phyloP scores from a whole-genome alignment of 2,329 filamentous ascomycete species.

The Nemania sp. region DNA sequence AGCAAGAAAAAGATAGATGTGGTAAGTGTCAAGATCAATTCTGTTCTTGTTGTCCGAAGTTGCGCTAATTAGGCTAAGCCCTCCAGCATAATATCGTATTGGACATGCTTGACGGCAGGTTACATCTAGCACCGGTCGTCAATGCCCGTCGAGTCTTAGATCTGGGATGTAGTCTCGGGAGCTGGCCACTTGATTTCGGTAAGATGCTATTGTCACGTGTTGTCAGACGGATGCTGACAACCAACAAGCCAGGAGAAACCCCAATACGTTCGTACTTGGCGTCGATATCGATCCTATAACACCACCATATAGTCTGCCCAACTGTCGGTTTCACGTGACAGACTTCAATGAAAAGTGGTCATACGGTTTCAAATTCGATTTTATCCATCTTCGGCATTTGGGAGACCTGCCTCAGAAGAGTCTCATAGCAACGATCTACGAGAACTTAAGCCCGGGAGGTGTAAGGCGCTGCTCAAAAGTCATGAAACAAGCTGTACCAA shows the following conservation, averaged over 20 bases:
- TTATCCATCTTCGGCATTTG: slow-evolving; percentile 39
- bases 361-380: slow-evolving; percentile 34
- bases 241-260: slow-evolving; percentile 28
- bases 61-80: slow-evolving; percentile 14
- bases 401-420: slow-evolving; percentile 28
- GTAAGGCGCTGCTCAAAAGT: slow-evolving; percentile 21
- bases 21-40: slow-evolving; percentile 22
- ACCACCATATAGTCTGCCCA: slow-evolving; percentile 31
- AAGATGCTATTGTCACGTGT: not conserved
- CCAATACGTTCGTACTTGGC: slow-evolving; percentile 34
- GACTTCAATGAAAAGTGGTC: slow-evolving; percentile 36
- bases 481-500: too few relatives aligned
- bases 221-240: not conserved
- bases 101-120: slow-evolving; percentile 37
- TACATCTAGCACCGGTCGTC: slow-evolving; percentile 36
- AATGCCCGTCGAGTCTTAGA: slow-evolving; percentile 37
- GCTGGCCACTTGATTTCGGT: slow-evolving; percentile 35
- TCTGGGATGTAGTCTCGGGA: slow-evolving; percentile 38
- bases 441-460: slow-evolving; percentile 40
- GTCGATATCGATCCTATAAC: slow-evolving; percentile 37
- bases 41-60: not conserved
- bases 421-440: slow-evolving; percentile 36
- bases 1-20: slow-evolving; percentile 39
- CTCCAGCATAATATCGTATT: slow-evolving; percentile 37
- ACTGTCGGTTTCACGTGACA: slow-evolving; percentile 35